Conservation (phyloP, 805 yeast species). For the Sugiyamaella valdiviana region DNA sequence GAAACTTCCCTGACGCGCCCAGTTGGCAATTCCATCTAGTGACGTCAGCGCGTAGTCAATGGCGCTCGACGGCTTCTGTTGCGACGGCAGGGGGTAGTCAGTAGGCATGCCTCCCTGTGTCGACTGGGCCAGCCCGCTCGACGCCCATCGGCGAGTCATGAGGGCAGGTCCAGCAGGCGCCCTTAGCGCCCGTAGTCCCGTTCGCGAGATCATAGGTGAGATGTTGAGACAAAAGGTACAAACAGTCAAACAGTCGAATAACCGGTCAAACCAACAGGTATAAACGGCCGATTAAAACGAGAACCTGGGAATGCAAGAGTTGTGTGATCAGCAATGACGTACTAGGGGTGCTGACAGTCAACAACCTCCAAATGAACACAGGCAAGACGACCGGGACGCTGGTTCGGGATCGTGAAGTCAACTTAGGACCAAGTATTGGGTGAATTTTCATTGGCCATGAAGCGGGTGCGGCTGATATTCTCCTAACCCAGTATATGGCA, state of each 20-base stretch:
- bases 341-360: neutral
- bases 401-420: neutral
- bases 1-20: constrained; percentile 88
- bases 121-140: neutral
- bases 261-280: too few relatives aligned
- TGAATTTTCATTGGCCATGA: neutral
- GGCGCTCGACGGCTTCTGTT: constrained; percentile 52
- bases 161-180: neutral
- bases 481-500: neutral
- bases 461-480: neutral
- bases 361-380: neutral
- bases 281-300: too few relatives aligned
- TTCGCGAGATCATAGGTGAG: neutral
- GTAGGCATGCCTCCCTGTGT: constrained; percentile 42
- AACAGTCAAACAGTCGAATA: too few relatives aligned
- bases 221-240: neutral
- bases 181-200: neutral
- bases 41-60: constrained; percentile 79
- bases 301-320: neutral
- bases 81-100: constrained; percentile 63
- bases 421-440: neutral
- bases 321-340: neutral
- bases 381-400: neutral
- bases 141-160: constrained; percentile 3
- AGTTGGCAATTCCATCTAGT: constrained; percentile 73